These are phyloP conservation scores for Tulasnella sp. DNA, from an alignment of 768 basidiomycete species.

Conservation along the genomic window DNA sequence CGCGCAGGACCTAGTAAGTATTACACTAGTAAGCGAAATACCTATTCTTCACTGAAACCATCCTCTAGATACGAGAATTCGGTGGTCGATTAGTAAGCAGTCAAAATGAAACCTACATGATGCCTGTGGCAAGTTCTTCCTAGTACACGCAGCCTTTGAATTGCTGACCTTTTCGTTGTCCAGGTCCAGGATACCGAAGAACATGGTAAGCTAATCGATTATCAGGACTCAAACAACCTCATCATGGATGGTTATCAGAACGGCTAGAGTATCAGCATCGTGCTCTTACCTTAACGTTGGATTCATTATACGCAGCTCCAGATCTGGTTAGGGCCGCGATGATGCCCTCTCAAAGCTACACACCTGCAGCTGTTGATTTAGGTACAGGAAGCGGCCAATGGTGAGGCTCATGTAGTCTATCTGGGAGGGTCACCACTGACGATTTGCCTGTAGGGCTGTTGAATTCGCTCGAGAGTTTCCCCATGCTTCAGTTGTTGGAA, in stretches of 20 bases:
- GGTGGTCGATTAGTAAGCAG: background rate
- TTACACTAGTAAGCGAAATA: too few relatives aligned
- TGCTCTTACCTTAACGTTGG: conserved; percentile 1
- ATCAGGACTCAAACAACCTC: background rate
- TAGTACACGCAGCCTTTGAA: too few relatives aligned
- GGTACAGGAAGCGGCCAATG: conserved; percentile 10
- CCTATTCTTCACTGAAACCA: background rate
- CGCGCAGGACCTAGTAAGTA: conserved; percentile 12
- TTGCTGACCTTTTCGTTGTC: too few relatives aligned
- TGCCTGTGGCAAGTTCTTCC: too few relatives aligned
- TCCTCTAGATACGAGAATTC: conserved; percentile 6
- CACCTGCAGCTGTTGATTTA: background rate
- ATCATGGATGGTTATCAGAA: conserved; percentile 7
- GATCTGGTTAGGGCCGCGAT: conserved; percentile 8
- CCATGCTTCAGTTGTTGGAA: background rate
- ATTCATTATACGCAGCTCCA: conserved; percentile 10
- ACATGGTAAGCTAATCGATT: conserved; percentile 2
- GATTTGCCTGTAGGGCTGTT: too few relatives aligned
- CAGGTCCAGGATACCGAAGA: conserved; percentile 14
- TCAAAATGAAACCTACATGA: conserved; percentile 11
- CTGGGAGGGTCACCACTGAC: too few relatives aligned
- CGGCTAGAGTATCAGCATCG: conserved; percentile 11
- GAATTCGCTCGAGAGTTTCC: conserved; percentile 7
- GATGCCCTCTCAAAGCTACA: background rate
- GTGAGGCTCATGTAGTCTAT: too few relatives aligned